Conservation (phyloP, 1,284 basidiomycete genomes). For the Fomitopsis palustris region DNA sequence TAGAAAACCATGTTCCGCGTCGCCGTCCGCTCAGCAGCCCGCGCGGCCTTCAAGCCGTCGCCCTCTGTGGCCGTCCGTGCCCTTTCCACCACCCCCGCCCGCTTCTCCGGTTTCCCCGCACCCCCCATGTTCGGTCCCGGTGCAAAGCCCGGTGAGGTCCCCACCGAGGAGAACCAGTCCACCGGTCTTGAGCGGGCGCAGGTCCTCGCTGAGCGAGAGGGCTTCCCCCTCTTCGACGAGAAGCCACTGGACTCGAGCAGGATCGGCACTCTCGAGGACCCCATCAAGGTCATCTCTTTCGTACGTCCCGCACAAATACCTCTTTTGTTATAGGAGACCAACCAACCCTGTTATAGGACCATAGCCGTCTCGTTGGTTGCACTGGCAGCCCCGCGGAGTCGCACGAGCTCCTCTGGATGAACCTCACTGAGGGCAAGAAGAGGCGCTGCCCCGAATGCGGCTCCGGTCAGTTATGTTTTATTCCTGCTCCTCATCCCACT, state of each 20-base stretch:
- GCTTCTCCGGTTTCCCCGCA: conserved; percentile 48
- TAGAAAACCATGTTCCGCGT: conserved; percentile 39
- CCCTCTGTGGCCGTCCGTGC: conserved; percentile 38
- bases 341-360: conserved; percentile 46
- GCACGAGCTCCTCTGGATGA: conserved; percentile 87
- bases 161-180: conserved; percentile 86
- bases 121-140: conserved; percentile 75
- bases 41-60: conserved; percentile 23
- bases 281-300: conserved; percentile 84
- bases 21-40: conserved; percentile 39
- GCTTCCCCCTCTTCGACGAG: conserved; percentile 89
- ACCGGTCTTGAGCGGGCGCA: conserved; percentile 98
- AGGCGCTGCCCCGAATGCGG: conserved; percentile 90
- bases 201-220: conserved; percentile 85
- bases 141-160: conserved; percentile 73
- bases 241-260: conserved; percentile 84
- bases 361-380: conserved; percentile 84
- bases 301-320: conserved; percentile 46
- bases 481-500: conserved; percentile 6
- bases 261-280: conserved; percentile 85
- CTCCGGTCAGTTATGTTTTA: conserved; percentile 53
- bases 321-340: not conserved
- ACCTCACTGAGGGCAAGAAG: conserved; percentile 60
- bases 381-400: conserved; percentile 91
- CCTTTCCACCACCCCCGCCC: conserved; percentile 52